These are phyloP conservation scores for Nemophila menziesii DNA, from an alignment of 257 asterid species.

Conservation along the genomic window DNA sequence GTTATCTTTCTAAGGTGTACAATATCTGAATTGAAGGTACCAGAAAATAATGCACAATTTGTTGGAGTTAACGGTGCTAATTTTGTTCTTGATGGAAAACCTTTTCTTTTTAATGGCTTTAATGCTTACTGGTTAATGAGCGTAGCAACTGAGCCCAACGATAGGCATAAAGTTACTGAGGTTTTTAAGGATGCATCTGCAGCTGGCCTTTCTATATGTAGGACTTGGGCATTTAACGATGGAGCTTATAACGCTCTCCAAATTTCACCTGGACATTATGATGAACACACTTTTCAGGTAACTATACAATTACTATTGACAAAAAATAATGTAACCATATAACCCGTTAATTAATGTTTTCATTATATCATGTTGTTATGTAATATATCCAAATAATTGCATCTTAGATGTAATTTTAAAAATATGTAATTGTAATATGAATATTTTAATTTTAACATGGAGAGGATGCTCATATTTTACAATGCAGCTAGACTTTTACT, in stretches of 20 bases:
- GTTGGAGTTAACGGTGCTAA: constrained; percentile 95
- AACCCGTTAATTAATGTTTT: too few relatives aligned
- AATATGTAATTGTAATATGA: too few relatives aligned
- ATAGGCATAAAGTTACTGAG: constrained; percentile 42
- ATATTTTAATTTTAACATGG: too few relatives aligned
- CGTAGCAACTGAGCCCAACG: constrained; percentile 62
- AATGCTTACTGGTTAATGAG: constrained; percentile 99
- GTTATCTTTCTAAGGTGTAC: too few relatives aligned
- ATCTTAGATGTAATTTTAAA: too few relatives aligned
- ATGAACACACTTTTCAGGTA: constrained; percentile 81
- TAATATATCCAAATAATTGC: too few relatives aligned
- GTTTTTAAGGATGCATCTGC: constrained; percentile 72
- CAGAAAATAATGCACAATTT: constrained; percentile 21
- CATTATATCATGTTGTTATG: too few relatives aligned
- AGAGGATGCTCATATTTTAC: too few relatives aligned
- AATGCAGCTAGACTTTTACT: too few relatives aligned
- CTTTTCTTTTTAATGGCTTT: constrained; percentile 92
- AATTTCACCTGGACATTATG: constrained; percentile 74
- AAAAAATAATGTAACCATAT: too few relatives aligned
- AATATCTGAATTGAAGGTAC: too few relatives aligned
- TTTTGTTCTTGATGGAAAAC: constrained; percentile 73
- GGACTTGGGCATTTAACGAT: constrained; percentile 99
- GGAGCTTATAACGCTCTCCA: constrained; percentile 95
- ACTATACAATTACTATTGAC: too few relatives aligned
- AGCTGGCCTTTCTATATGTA: constrained; percentile 92